Base-by-base conservation (phyloP, 1,284 basidiomycete genomes). In the Leucoagaricus sp. region DNA sequence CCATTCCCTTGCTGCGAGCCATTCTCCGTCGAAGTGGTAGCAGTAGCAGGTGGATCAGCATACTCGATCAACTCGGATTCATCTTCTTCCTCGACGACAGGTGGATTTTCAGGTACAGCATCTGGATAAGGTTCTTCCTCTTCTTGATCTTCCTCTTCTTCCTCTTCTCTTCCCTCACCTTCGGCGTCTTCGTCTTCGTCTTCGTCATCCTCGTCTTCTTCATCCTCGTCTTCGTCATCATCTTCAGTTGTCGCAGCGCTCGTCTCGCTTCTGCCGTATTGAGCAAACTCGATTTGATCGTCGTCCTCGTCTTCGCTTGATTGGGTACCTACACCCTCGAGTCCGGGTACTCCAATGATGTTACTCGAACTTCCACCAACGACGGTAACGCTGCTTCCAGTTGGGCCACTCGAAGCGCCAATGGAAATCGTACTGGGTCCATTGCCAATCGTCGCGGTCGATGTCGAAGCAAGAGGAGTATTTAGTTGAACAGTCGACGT, bases 191-290 rank as follows among this genome's bases (percentile, higher is more conserved):
- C 46, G 13, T 26, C 23, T 9, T 48, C 46, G 9, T 48, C 46
- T 21, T 41, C 50, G n/a, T 38, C 51, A 21, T 49, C 51, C 17
- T 41, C 50, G n/a, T 38, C 51, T 36, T 44, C 47, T 9, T 33
- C 44, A 25, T 45, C 44, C 38, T 36, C 34, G 3, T 36, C 29
- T 2, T 44, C 38, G 3, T 38, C 33, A 7, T 46, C 33, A 21
- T 26, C 17, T 5, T 19, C 29, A 23, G 17, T 28, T 5, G 47
- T 34, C 1, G 17, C 26, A 9, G 8, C 26, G 38, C 25, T 41
- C 38, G 46, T 23, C 34, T 40, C 45, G 40, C 53, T 42, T 19
- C 9, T 33, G 5, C 42, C 45, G 25, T 23, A 47, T 13, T 21
- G 21, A 0, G 31, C 45, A 40, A 29, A 54, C 23, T 54, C 53